These are phyloP conservation scores for Scenedesmus sp. DNA, from an alignment of 163 green algal species.

Conservation along the genomic window DNA sequence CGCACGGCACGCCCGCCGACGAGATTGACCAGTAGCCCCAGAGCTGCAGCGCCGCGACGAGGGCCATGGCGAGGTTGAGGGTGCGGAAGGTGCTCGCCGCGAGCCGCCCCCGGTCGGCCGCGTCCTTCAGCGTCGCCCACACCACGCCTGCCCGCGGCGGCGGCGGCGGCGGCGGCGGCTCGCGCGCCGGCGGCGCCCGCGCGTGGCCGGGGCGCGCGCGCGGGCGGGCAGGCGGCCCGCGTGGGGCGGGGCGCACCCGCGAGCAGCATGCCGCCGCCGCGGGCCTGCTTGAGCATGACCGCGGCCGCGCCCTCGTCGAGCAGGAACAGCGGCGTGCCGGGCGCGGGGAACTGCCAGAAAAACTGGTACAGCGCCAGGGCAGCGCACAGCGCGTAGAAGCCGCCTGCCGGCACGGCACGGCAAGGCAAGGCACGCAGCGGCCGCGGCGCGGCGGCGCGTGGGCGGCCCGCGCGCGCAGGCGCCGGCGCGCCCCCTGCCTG, in stretches of 20 bases:
- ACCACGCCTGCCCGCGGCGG: constrained; percentile 1
- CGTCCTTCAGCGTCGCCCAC: constrained; percentile 36
- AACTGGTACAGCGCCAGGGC: constrained; percentile 3
- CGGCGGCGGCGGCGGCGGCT: no score
- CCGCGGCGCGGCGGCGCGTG: no score
- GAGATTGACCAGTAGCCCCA: neutral
- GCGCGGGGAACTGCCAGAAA: constrained; percentile 13
- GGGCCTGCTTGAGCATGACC: constrained; percentile 1
- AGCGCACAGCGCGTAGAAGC: constrained; percentile 11
- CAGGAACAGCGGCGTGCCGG: constrained; percentile 8
- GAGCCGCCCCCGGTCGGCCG: constrained; percentile 35
- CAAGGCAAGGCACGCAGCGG: no score
- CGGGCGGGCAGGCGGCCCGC: no score
- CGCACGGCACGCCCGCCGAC: constrained; percentile 5
- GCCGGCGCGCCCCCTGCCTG: no score
- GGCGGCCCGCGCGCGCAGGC: no score
- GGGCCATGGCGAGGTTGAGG: constrained; percentile 22
- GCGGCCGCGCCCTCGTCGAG: neutral
- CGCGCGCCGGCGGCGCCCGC: no score
- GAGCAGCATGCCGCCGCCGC: constrained; percentile 16
- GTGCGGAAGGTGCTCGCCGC: constrained; percentile 27
- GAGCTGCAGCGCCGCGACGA: constrained; percentile 11
- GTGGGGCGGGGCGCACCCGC: constrained; percentile 5
- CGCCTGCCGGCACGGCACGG: constrained; percentile 12
- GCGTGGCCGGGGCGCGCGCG: no score